Percentiles rank a stretch among this genome's conserved stretches.
phyloP scores from a whole-genome alignment of 768 basidiomycete genomes.

The Lentinus brumalis region DNA sequence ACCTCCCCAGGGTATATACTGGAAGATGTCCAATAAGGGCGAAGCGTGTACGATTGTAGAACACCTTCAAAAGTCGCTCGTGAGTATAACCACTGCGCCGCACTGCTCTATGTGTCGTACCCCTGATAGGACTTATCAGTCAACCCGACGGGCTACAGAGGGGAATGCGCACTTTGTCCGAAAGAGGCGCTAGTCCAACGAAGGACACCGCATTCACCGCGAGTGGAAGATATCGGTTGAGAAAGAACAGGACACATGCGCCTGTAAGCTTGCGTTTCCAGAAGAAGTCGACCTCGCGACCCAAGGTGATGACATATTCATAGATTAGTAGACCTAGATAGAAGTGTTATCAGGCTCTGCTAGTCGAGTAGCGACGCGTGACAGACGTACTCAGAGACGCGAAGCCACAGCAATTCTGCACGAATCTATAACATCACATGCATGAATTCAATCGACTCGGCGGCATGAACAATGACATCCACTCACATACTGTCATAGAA shows the following conservation, averaged over 20 bases:
- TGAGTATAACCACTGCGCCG: too few relatives aligned
- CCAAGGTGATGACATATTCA: not conserved
- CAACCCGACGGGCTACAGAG: too few relatives aligned
- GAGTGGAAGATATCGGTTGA: not conserved
- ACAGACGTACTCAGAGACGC: not conserved
- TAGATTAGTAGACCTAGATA: constrained; percentile 1
- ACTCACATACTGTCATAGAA: too few relatives aligned
- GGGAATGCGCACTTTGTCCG: not conserved
- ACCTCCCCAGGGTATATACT: not conserved
- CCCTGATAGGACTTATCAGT: too few relatives aligned
- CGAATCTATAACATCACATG: not conserved
- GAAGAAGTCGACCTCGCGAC: not conserved
- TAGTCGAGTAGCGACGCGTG: not conserved
- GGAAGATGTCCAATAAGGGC: not conserved
- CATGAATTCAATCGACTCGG: not conserved
- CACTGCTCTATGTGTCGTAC: too few relatives aligned
- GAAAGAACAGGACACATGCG: not conserved
- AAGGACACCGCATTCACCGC: not conserved
- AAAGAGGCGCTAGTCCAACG: not conserved
- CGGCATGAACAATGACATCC: not conserved
- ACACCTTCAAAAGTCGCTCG: not conserved
- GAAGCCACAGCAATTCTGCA: not conserved
- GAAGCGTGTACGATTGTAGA: not conserved
- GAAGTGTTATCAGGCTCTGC: not conserved
- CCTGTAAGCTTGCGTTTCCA: constrained; percentile 1